Evolutionary conservation across 768 basidiomycete genomes (phyloP).

Genomic region (Pisolithus microcarpus): DNA sequence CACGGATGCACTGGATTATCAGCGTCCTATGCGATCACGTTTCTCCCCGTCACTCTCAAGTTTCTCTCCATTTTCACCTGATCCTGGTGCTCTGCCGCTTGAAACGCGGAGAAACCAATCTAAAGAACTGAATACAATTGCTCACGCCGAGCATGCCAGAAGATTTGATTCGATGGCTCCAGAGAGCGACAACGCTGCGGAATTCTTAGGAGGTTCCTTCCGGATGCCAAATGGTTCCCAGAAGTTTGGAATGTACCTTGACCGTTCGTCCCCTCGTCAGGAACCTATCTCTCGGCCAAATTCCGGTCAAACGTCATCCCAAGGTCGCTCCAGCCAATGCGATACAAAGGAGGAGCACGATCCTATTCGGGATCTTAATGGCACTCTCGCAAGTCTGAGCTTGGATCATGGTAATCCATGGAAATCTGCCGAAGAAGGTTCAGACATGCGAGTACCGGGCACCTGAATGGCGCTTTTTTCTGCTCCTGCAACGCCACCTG

Average conservation of each 20-base stretch:
- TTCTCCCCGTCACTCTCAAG: slow-evolving; percentile 40
- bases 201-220: slow-evolving; percentile 27
- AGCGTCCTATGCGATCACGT: slow-evolving; percentile 16
- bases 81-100: slow-evolving; percentile 46
- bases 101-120: slow-evolving; percentile 30
- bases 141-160: slow-evolving; percentile 45
- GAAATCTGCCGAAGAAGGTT: slow-evolving; percentile 20
- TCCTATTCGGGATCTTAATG: slow-evolving; percentile 61
- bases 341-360: slow-evolving; percentile 38
- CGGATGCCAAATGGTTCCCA: slow-evolving; percentile 41
- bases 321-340: slow-evolving; percentile 17
- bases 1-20: slow-evolving; percentile 10
- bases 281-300: slow-evolving; percentile 50
- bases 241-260: slow-evolving; percentile 40
- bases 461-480: slow-evolving; percentile 8
- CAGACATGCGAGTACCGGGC: slow-evolving; percentile 11
- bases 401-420: slow-evolving; percentile 41
- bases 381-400: slow-evolving; percentile 69
- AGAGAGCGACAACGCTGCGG: slow-evolving; percentile 33
- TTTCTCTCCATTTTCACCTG: slow-evolving; percentile 61
- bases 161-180: slow-evolving; percentile 35
- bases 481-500: too few species aligned
- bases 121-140: slow-evolving; percentile 33
- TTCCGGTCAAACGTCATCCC: slow-evolving; percentile 37
- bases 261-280: slow-evolving; percentile 36